Evolutionary conservation across 2,329 filamentous ascomycete species (phyloP), one percentile per base, ranked within the genome.

Genomic region (Thelonectria olida): DNA sequence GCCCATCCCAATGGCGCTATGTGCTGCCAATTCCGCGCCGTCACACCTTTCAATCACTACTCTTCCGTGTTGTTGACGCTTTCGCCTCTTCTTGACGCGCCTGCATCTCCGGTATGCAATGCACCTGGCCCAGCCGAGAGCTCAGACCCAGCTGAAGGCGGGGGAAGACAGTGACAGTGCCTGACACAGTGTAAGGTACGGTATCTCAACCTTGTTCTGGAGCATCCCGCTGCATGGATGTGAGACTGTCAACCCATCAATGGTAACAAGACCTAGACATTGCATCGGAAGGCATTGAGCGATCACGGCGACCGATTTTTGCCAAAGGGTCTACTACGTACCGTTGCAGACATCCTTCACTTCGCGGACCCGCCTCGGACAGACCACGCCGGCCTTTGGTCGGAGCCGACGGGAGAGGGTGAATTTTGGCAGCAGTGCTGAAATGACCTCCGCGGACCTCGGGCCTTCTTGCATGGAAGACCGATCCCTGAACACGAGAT

Each of bases 1-100:
- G 63, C 52, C 61, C 53, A 69, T 71, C 65, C 41, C 51, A 67
- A 68, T 69, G 57, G 47, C 58, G 34, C 57, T 58, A 56, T 47
- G 53, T 52, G 54, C 48, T 56, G 66, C 36, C 25, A 45, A 45
- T 39, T 34, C 55, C 49, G 44, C 59, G 56, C 44, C 58, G 48
- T 53, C 48, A 45, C 49, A 54, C 50, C 38, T 27, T 51, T 22
- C 36, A 38, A 53, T 39, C 27, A 53, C 17, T 31, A 42, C 22
- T 22, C 44, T 36, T 45, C 45, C 17, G 15, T 7, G 23, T 41
- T 22, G 34, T 36, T 48, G 17, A 39, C 19, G 17, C 28, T 45
- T 49, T 31, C 36, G 22, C n/a, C 25, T 42, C 41, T 42, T 27
- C 41, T 44, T 31, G 27, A 57, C 36, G 54, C 47, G 13, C 27